Evolutionary conservation across 345 rosid species (phyloP).

Genomic region (Carallia pectinifolia): DNA sequence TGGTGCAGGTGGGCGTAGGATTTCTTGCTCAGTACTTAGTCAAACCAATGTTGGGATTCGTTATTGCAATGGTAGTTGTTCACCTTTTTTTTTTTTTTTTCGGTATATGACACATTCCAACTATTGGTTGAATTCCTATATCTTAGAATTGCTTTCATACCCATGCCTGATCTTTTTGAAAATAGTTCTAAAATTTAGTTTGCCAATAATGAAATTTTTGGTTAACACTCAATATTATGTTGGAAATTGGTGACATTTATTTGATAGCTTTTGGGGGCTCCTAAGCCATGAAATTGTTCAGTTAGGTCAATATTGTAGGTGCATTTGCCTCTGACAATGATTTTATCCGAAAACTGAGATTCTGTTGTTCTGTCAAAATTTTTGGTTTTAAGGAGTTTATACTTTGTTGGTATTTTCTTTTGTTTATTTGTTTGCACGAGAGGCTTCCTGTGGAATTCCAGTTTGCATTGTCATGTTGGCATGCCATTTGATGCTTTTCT

Average conservation of each 20-base stretch:
- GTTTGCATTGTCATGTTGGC: not conserved
- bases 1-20: slow-evolving; percentile 94
- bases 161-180: too few relatives aligned
- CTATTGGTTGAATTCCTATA: too few relatives aligned
- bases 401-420: not conserved
- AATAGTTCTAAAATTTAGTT: too few relatives aligned
- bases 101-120: not conserved
- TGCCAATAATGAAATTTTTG: not conserved
- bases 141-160: too few relatives aligned
- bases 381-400: not conserved
- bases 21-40: slow-evolving; percentile 86
- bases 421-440: not conserved
- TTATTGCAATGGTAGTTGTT: slow-evolving; percentile 66
- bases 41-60: slow-evolving; percentile 86
- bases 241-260: not conserved
- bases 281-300: not conserved
- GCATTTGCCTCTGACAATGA: not conserved
- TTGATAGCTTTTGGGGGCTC: not conserved
- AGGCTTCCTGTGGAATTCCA: not conserved
- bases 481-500: not conserved
- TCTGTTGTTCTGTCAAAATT: not conserved
- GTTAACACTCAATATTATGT: not conserved
- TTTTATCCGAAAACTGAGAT: not conserved
- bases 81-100: slow-evolving; percentile 4
- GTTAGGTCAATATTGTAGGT: not conserved